phyloP scores from a whole-genome alignment of 768 basidiomycete species.

The Leccinum subgranulosum region DNA sequence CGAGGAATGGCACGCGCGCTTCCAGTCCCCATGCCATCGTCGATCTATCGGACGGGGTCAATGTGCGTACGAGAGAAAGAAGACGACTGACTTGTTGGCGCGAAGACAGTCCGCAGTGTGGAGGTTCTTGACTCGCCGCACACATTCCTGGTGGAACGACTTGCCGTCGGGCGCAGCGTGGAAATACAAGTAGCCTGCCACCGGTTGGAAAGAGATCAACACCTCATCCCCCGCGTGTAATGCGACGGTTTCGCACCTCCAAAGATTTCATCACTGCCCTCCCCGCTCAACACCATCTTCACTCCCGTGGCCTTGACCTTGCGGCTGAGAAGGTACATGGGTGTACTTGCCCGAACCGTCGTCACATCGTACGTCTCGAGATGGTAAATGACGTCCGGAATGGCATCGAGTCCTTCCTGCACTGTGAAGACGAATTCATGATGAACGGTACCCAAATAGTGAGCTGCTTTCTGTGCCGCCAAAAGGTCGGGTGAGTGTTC shows the following conservation, averaged over 20 bases:
- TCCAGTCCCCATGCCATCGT: constrained; percentile 99
- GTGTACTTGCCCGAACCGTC: constrained; percentile 94
- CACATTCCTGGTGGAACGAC: constrained; percentile 93
- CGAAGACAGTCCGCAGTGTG: constrained; percentile 97
- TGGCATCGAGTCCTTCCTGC: constrained; percentile 95
- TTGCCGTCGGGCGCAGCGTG: constrained; percentile 89
- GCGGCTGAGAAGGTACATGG: constrained; percentile 96
- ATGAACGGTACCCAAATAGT: constrained; percentile 90
- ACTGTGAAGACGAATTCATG: constrained; percentile 99
- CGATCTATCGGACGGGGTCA: constrained; percentile 49
- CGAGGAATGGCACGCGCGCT: constrained; percentile 97
- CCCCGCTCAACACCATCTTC: constrained; percentile 98
- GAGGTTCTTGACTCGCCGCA: constrained; percentile 93
- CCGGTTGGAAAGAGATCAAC: constrained; percentile 2
- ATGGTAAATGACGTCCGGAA: constrained; percentile 97
- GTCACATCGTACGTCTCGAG: constrained; percentile 99
- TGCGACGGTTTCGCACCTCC: constrained; percentile 59
- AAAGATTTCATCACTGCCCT: constrained; percentile 96
- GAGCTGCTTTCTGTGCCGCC: constrained; percentile 91
- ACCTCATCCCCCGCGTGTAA: background rate
- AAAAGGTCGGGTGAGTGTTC: constrained; percentile 93
- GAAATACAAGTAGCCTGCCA: constrained; percentile 94
- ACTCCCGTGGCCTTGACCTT: constrained; percentile 99
- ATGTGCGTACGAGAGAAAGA: background rate
- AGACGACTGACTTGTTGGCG: constrained; percentile 83